phyloP scores from a whole-genome alignment of 179 eudicot genomes.

The Nepenthes alata region DNA sequence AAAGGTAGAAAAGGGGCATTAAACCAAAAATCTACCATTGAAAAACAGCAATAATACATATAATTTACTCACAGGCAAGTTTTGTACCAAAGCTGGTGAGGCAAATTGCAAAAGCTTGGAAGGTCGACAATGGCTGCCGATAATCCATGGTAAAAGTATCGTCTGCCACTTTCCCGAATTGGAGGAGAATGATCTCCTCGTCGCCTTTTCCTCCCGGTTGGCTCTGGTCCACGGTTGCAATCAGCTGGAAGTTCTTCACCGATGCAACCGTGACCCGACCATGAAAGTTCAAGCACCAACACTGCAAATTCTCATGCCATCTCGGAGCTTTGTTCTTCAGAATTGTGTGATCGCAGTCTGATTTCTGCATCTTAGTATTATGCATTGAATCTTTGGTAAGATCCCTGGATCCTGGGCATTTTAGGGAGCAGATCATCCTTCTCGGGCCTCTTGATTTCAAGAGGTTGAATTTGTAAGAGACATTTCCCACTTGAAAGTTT shows the following conservation, averaged over 20 bases:
- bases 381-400: slow-evolving; percentile 13
- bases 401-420: slow-evolving; percentile 38
- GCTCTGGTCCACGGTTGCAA: slow-evolving; percentile 69
- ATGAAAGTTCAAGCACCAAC: slow-evolving; percentile 98
- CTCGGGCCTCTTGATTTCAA: slow-evolving; percentile 92
- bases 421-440: slow-evolving; percentile 69
- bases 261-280: slow-evolving; percentile 97
- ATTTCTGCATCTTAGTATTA: slow-evolving; percentile 16
- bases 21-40: too few relatives aligned
- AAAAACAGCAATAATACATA: background rate
- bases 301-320: slow-evolving; percentile 92
- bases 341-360: slow-evolving; percentile 26
- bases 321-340: slow-evolving; percentile 85
- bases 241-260: slow-evolving; percentile 88
- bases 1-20: too few relatives aligned
- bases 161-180: slow-evolving; percentile 87
- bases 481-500: slow-evolving; percentile 70
- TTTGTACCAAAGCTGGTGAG: slow-evolving; percentile 94
- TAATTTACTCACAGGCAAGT: slow-evolving; percentile 76
- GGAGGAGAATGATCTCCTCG: slow-evolving; percentile 77
- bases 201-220: slow-evolving; percentile 81
- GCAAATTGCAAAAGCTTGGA: slow-evolving; percentile 94
- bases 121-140: slow-evolving; percentile 83
- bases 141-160: slow-evolving; percentile 92
- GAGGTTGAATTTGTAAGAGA: slow-evolving; percentile 83